Conservation (phyloP, 257 asterid species). For the Nicotiana otophora region DNA sequence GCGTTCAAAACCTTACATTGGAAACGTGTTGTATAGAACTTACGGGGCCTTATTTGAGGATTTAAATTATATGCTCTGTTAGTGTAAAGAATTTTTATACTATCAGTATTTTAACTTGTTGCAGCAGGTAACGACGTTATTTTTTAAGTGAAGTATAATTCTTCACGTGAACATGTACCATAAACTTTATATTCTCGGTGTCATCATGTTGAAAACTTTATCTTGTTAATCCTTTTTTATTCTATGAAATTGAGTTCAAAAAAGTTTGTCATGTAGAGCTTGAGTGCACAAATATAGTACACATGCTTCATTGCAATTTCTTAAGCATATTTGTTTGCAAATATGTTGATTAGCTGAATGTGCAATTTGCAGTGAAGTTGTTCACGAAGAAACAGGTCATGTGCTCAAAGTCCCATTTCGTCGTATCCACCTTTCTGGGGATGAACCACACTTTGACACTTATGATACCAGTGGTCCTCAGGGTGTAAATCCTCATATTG, state of each 20-base stretch:
- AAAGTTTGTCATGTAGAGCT: background rate
- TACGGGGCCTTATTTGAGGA: background rate
- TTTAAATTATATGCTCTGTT: background rate
- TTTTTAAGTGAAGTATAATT: background rate
- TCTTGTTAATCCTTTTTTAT: background rate
- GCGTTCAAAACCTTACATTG: background rate
- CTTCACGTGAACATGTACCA: background rate
- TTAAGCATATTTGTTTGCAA: background rate
- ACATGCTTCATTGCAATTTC: background rate
- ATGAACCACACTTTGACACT: constrained; percentile 85
- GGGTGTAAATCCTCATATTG: constrained; percentile 54
- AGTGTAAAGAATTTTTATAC: background rate
- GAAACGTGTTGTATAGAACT: background rate
- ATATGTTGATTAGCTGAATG: constrained; percentile 9
- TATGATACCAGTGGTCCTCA: constrained; percentile 99
- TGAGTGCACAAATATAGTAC: background rate
- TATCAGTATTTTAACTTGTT: background rate
- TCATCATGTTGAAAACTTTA: background rate
- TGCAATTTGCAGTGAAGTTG: constrained; percentile 61
- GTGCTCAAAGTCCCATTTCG: constrained; percentile 82
- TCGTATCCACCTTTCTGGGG: constrained; percentile 79
- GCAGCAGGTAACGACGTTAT: background rate
- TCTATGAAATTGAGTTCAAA: background rate
- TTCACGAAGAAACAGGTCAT: constrained; percentile 74
- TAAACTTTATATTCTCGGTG: background rate